phyloP scores from a whole-genome alignment of 2,329 filamentous ascomycete genomes.

The Ophiognomonia clavigignenti-juglandacearum region DNA sequence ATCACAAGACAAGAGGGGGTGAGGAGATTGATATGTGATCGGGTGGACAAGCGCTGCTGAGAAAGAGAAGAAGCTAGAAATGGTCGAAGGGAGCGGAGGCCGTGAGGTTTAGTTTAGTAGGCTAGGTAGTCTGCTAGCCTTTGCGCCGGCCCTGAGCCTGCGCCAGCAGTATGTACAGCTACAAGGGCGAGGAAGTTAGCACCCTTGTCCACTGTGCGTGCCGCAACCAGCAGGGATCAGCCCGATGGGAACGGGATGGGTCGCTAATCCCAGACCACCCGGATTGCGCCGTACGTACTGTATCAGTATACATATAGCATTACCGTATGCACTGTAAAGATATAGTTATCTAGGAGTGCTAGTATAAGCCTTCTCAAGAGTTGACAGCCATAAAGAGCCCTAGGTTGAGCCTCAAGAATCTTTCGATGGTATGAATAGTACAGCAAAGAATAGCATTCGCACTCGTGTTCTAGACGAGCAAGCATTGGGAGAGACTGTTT shows the following conservation, averaged over 20 bases:
- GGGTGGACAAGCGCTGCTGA: neutral
- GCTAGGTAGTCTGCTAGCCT: neutral
- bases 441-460: neutral
- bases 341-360: too few species aligned
- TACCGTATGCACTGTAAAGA: too few species aligned
- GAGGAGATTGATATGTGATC: constrained; percentile 5
- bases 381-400: too few species aligned
- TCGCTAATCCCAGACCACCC: neutral
- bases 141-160: neutral
- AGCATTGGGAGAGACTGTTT: neutral
- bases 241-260: neutral
- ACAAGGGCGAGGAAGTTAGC: neutral
- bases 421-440: too few species aligned
- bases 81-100: constrained; percentile 2
- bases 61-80: neutral
- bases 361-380: too few species aligned
- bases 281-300: too few species aligned
- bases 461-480: too few species aligned
- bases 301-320: too few species aligned
- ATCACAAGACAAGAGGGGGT: constrained; percentile 9
- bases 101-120: constrained; percentile 1
- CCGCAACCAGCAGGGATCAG: neutral
- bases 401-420: too few species aligned
- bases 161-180: neutral
- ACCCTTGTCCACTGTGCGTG: too few species aligned